Percentiles rank a stretch among this genome's conserved stretches.
Evolutionary conservation across 1,139 yeast species (phyloP).

Genomic region (Hyphopichia burtonii): DNA sequence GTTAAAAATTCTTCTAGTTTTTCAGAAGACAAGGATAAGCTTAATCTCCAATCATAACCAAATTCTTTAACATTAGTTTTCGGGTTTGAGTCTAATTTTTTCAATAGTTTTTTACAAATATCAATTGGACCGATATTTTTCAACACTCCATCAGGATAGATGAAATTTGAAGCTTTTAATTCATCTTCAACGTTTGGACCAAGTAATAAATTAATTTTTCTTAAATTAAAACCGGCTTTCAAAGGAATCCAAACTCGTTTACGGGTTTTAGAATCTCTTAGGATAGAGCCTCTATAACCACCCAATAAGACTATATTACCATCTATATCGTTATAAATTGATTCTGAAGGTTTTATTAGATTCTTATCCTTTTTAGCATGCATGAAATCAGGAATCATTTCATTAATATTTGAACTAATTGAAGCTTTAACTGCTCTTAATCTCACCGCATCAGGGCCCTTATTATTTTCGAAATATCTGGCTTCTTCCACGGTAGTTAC

Average conservation of each 20-base stretch:
- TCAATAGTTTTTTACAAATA: conserved; percentile 61
- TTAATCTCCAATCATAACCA: conserved; percentile 91
- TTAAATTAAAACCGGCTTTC: conserved; percentile 76
- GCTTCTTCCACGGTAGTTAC: conserved; percentile 67
- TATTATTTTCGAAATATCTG: conserved; percentile 50
- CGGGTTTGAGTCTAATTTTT: conserved; percentile 54
- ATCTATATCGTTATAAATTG: conserved; percentile 45
- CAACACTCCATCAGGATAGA: conserved; percentile 75
- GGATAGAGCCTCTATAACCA: conserved; percentile 84
- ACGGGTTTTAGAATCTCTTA: conserved; percentile 62
- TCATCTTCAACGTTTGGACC: conserved; percentile 75
- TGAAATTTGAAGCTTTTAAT: conserved; percentile 43
- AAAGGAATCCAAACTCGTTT: conserved; percentile 84
- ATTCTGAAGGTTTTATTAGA: conserved; percentile 23
- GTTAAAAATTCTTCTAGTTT: conserved; percentile 50
- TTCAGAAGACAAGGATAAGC: conserved; percentile 51
- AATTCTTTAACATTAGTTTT: conserved; percentile 67
- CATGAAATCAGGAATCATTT: conserved; percentile 31
- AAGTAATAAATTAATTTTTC: conserved; percentile 64
- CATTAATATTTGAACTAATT: conserved; percentile 50
- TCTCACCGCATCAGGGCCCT: conserved; percentile 64
- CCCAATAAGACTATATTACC: conserved; percentile 83
- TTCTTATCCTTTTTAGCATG: conserved; percentile 21
- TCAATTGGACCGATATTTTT: conserved; percentile 89
- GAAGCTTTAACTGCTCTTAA: conserved; percentile 67